Conservation (phyloP, 2,329 filamentous ascomycete species). For the Aureobasidium sp. region DNA sequence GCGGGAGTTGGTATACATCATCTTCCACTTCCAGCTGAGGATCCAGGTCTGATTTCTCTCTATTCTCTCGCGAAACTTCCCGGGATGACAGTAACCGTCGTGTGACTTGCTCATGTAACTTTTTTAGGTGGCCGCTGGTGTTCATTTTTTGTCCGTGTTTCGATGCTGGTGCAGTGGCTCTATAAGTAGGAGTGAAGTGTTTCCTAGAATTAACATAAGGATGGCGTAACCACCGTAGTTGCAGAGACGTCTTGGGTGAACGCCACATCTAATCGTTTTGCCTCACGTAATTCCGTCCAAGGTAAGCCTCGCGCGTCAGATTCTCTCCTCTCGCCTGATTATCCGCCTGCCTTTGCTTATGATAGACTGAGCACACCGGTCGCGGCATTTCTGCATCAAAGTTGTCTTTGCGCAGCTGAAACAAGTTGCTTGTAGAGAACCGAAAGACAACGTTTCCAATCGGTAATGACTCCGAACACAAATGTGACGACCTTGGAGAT, state of each 20-base stretch:
- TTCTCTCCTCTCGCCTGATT: slow-evolving; percentile 22
- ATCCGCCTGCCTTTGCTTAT: slow-evolving; percentile 17
- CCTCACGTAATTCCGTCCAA: slow-evolving; percentile 17
- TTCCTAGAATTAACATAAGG: slow-evolving; percentile 18
- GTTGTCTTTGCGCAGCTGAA: too few relatives aligned
- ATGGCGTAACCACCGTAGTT: slow-evolving; percentile 17
- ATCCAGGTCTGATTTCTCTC: not conserved
- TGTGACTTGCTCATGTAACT: not conserved
- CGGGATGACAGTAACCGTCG: not conserved
- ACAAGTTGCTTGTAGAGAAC: too few relatives aligned
- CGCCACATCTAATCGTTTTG: slow-evolving; percentile 15
- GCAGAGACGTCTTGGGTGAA: slow-evolving; percentile 19
- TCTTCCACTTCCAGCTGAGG: slow-evolving; percentile 15
- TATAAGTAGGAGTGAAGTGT: slow-evolving; percentile 1
- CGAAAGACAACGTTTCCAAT: too few relatives aligned
- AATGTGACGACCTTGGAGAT: too few relatives aligned
- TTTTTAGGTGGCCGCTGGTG: not conserved
- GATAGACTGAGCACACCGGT: too few relatives aligned
- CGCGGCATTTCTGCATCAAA: too few relatives aligned
- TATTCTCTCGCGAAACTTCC: not conserved
- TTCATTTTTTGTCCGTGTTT: not conserved
- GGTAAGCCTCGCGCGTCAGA: slow-evolving; percentile 20
- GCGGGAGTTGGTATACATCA: slow-evolving; percentile 16
- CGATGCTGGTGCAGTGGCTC: not conserved
- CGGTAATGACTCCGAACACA: too few relatives aligned